These are phyloP conservation scores for Rhododendron ovatum DNA, from an alignment of 148 eudicot species.

Conservation along the genomic window DNA sequence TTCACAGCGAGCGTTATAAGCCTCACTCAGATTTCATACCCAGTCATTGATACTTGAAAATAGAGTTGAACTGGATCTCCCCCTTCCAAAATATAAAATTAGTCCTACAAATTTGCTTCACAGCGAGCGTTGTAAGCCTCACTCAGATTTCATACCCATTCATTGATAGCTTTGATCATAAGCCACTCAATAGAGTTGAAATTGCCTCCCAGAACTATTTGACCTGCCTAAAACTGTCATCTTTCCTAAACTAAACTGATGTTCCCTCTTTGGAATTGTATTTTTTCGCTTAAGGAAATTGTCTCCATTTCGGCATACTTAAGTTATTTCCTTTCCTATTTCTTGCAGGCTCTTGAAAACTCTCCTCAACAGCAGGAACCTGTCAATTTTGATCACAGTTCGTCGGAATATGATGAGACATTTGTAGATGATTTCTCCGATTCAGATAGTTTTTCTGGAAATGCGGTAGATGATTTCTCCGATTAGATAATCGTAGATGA, in stretches of 20 bases:
- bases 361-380: conserved; percentile 17
- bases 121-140: not conserved
- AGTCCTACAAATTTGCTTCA: not conserved
- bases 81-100: not conserved
- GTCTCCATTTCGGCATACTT: not conserved
- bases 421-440: conserved; percentile 42
- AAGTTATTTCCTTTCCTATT: not conserved
- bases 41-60: not conserved
- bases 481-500: conserved; percentile 41
- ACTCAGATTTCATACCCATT: not conserved
- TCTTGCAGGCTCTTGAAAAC: conserved; percentile 42
- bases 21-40: not conserved
- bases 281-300: not conserved
- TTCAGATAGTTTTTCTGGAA: conserved; percentile 43
- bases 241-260: not conserved
- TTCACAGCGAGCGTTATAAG: not conserved
- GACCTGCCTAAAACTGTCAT: not conserved
- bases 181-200: not conserved
- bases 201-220: not conserved
- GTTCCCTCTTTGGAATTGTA: not conserved
- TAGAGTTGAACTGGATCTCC: not conserved
- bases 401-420: conserved; percentile 60
- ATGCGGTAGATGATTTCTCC: conserved; percentile 47
- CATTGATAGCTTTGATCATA: not conserved
- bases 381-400: conserved; percentile 37